Evolutionary conservation across 371 early-diverging fungal genomes (phyloP).

Genomic region (Apophysomyces trapeziformis): DNA sequence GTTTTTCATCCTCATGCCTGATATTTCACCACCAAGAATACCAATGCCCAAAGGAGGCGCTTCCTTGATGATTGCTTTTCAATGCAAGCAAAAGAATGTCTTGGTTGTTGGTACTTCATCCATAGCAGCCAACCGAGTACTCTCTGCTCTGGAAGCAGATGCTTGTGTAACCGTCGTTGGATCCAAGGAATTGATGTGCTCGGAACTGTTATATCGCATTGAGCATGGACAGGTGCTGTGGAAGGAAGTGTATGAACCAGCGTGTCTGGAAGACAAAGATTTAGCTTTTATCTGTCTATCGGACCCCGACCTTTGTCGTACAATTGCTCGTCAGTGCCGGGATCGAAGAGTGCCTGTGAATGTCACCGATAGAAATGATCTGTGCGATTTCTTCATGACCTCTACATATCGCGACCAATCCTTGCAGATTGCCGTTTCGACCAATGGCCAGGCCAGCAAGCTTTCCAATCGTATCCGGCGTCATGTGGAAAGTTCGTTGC

Average conservation of each 20-base stretch:
- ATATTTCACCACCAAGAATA: slow-evolving; percentile 13
- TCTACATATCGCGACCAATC: slow-evolving; percentile 74
- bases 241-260: slow-evolving; percentile 22
- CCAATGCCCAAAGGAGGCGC: slow-evolving; percentile 62
- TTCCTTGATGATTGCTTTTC: slow-evolving; percentile 73
- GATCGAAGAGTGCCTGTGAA: slow-evolving; percentile 70
- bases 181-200: slow-evolving; percentile 33
- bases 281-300: slow-evolving; percentile 41
- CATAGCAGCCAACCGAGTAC: slow-evolving; percentile 69
- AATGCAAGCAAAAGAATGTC: slow-evolving; percentile 54
- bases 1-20: neutral
- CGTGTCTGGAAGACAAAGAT: slow-evolving; percentile 17
- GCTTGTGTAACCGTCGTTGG: slow-evolving; percentile 64
- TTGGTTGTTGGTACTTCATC: slow-evolving; percentile 70
- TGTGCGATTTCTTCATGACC: slow-evolving; percentile 85
- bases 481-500: slow-evolving; percentile 59
- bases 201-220: slow-evolving; percentile 62
- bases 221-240: slow-evolving; percentile 53
- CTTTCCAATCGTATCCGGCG: slow-evolving; percentile 73
- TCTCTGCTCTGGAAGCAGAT: slow-evolving; percentile 74
- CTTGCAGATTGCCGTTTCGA: slow-evolving; percentile 79
- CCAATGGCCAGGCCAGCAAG: slow-evolving; percentile 80
- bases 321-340: slow-evolving; percentile 57
- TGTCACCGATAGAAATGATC: slow-evolving; percentile 75
- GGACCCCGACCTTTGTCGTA: slow-evolving; percentile 35